These are phyloP conservation scores for Monoraphidium neglectum DNA, from an alignment of 139 green algal genomes.

Conservation along the genomic window DNA sequence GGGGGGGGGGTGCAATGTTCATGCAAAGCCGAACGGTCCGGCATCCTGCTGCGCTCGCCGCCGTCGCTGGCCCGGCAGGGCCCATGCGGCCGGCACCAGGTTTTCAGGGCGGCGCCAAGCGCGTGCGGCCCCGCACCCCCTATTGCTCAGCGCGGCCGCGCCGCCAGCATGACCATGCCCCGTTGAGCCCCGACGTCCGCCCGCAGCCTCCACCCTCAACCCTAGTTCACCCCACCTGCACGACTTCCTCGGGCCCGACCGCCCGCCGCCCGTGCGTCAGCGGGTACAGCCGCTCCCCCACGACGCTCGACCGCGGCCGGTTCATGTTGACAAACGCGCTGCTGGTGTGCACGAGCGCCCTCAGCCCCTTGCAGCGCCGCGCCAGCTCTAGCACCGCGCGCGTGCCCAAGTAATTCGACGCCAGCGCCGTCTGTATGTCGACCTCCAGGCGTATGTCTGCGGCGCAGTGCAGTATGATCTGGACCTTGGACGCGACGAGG, in stretches of 20 bases:
- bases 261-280: conserved; percentile 42
- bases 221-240: conserved; percentile 14
- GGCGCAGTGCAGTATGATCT: conserved; percentile 26
- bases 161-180: background rate
- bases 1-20: too few species aligned
- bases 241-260: background rate
- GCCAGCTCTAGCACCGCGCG: conserved; percentile 18
- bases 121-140: too few species aligned
- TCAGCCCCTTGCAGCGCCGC: conserved; percentile 1
- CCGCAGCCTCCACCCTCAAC: background rate
- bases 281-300: conserved; percentile 48
- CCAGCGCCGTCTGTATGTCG: conserved; percentile 36
- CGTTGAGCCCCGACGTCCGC: background rate
- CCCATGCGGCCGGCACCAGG: background rate
- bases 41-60: too few species aligned
- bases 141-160: too few species aligned
- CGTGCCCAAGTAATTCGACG: conserved; percentile 42
- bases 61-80: background rate
- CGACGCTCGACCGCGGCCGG: conserved; percentile 24
- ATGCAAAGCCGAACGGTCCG: too few species aligned
- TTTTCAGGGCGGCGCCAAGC: background rate
- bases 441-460: conserved; percentile 47
- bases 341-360: conserved; percentile 42
- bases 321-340: conserved; percentile 48
- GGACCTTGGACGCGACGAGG: background rate